Conservation (phyloP, 2,329 filamentous ascomycete genomes). For the Neonectria neomacrospora region DNA sequence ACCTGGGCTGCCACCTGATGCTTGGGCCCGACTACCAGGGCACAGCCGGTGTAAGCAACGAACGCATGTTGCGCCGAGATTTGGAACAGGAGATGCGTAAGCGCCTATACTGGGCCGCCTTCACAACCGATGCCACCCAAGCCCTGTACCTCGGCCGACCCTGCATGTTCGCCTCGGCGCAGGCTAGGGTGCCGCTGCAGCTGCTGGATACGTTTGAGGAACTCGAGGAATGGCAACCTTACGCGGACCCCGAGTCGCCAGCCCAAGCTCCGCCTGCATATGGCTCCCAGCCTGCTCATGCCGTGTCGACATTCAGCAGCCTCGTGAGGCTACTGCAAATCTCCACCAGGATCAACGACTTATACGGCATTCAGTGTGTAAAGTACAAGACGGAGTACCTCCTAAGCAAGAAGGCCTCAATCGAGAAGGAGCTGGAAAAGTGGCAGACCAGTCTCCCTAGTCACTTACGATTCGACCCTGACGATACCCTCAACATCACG, state of each 20-base stretch:
- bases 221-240: slow-evolving; percentile 50
- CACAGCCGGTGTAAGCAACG: slow-evolving; percentile 39
- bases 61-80: slow-evolving; percentile 44
- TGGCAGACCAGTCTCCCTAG: slow-evolving; percentile 41
- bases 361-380: slow-evolving; percentile 44
- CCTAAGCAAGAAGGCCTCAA: slow-evolving; percentile 41
- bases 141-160: slow-evolving; percentile 49
- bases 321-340: slow-evolving; percentile 45
- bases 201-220: slow-evolving; percentile 50
- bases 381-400: slow-evolving; percentile 44
- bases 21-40: slow-evolving; percentile 43
- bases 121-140: slow-evolving; percentile 49
- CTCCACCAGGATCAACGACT: slow-evolving; percentile 43
- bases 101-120: slow-evolving; percentile 50
- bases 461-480: slow-evolving; percentile 44
- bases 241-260: slow-evolving; percentile 45
- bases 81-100: slow-evolving; percentile 49
- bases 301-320: slow-evolving; percentile 45
- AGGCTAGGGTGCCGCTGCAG: slow-evolving; percentile 47
- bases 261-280: slow-evolving; percentile 42
- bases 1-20: slow-evolving; percentile 52
- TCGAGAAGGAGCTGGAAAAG: slow-evolving; percentile 43
- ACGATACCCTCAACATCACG: slow-evolving; percentile 41
- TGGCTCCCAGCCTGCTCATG: slow-evolving; percentile 44
- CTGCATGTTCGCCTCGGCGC: slow-evolving; percentile 47